Base-by-base conservation (phyloP, 768 basidiomycete genomes). In the Serendipita sp. region DNA sequence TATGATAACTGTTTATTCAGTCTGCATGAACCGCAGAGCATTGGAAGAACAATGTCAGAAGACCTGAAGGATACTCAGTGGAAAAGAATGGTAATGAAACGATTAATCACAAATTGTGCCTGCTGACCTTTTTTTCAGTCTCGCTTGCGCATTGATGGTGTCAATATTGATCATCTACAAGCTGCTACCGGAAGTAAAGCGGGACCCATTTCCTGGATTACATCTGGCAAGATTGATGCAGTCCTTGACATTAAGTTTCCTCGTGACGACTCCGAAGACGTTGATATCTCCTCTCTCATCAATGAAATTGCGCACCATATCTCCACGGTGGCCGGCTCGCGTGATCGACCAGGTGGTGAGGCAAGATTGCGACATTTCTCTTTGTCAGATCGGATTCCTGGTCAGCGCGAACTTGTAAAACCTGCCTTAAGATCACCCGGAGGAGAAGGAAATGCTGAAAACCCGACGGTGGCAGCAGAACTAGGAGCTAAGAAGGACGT, bases 241-340 rank as follows among this genome's bases (percentile, higher is more conserved):
- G 96, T 99, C 3, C 81, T 97, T 28, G 96, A 99, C 75, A 94
- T 99, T 76, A 92, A 94, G 71, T 98, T 99, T 74, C 94, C 96
- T 28, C 84, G 84, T 16, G 86, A 91, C 69, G 83, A 83, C 8
- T 72, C 78, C 62, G 86, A 87, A 65, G 81, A 80, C 48, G 82
- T 84, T 67, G 83, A 84, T 16, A 79, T 96, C 69, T 86, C 89
- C 68, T 87, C 82, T 38, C 83, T 97, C 67, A 79, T 97, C 3
- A 88, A 81, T n/a, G 90, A 95, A 73, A 85, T 97, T 63, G 88
- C 91, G 2, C 89, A 92, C 70, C 91, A 89, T 56, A 86, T 97
- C 35, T 81, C 84, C 18, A 74, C 72, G 15, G 74, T 73, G 63
- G 69, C 72, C 10, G 44, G 65, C 5, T 34, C 46, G 15, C 8